These are phyloP conservation scores for Candida patagonica DNA, from an alignment of 805 yeast species.

Conservation along the genomic window DNA sequence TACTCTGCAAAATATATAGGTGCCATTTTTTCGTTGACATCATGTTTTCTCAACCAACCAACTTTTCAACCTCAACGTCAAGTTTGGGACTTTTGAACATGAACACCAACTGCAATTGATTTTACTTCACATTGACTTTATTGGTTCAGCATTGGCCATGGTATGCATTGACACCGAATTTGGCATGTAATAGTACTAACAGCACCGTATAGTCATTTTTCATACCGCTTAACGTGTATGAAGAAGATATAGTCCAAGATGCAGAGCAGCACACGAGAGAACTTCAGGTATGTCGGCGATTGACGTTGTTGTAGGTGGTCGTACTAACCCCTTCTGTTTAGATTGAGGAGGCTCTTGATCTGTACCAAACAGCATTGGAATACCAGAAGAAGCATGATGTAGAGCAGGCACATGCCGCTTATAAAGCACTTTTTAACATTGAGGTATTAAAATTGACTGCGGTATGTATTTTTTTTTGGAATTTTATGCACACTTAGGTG, in stretches of 20 bases:
- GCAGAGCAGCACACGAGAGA: conserved; percentile 89
- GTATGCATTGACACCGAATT: no score
- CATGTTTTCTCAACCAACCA: background rate
- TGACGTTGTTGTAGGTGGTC: background rate
- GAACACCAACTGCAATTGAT: no score
- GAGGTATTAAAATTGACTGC: conserved; percentile 44
- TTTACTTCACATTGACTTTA: no score
- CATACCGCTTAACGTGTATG: conserved; percentile 68
- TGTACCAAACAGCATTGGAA: conserved; percentile 61
- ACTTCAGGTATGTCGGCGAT: conserved; percentile 43
- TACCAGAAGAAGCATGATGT: conserved; percentile 45
- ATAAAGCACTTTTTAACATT: conserved; percentile 54
- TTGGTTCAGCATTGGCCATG: no score
- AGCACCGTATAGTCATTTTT: conserved; percentile 42
- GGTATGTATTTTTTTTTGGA: conserved; percentile 8
- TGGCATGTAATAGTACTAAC: no score
- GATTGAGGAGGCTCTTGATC: conserved; percentile 72
- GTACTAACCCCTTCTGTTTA: conserved; percentile 1
- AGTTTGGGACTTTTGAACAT: no score
- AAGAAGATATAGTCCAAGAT: conserved; percentile 58
- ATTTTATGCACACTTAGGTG: background rate
- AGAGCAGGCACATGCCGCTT: conserved; percentile 43
- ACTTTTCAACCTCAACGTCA: no score
- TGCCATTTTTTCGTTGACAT: background rate
- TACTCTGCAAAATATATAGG: conserved; percentile 19